Percentiles rank a stretch among this genome's conserved stretches.
phyloP scores from a whole-genome alignment of 768 basidiomycete species.

The Lactarius sanguifluus region DNA sequence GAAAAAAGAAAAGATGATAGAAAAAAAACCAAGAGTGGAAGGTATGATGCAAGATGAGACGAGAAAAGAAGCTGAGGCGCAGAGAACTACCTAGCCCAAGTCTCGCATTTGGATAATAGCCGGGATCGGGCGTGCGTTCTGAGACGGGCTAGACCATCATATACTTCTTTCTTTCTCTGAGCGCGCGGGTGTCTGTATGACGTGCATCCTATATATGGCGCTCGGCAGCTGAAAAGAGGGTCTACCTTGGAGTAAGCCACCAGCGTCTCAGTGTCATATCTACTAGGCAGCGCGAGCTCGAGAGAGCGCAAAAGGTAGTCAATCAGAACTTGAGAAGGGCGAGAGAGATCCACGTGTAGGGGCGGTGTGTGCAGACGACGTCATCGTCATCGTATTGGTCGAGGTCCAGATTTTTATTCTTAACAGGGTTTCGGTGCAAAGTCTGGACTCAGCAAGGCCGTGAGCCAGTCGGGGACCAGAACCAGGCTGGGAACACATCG shows the following conservation, averaged over 20 bases:
- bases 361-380: not conserved
- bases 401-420: not conserved
- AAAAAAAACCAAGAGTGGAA: not conserved
- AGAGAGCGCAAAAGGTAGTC: not conserved
- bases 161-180: not conserved
- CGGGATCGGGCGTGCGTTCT: constrained; percentile 5
- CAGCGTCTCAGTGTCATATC: not conserved
- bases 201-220: not conserved
- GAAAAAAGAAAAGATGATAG: not conserved
- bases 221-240: not conserved
- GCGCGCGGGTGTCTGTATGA: not conserved
- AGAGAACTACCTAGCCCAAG: not conserved
- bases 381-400: not conserved
- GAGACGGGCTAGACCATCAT: constrained; percentile 4
- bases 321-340: constrained; percentile 1
- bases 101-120: constrained; percentile 13
- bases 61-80: not conserved
- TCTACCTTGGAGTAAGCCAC: not conserved
- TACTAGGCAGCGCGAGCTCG: not conserved
- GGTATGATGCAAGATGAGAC: not conserved
- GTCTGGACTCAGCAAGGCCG: not conserved
- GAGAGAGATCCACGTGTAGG: not conserved
- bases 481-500: not conserved
- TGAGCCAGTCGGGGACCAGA: not conserved
- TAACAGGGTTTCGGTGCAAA: not conserved